Conservation (phyloP, 2,329 filamentous ascomycete genomes). For the Scopulariopsis brevicaulis region DNA sequence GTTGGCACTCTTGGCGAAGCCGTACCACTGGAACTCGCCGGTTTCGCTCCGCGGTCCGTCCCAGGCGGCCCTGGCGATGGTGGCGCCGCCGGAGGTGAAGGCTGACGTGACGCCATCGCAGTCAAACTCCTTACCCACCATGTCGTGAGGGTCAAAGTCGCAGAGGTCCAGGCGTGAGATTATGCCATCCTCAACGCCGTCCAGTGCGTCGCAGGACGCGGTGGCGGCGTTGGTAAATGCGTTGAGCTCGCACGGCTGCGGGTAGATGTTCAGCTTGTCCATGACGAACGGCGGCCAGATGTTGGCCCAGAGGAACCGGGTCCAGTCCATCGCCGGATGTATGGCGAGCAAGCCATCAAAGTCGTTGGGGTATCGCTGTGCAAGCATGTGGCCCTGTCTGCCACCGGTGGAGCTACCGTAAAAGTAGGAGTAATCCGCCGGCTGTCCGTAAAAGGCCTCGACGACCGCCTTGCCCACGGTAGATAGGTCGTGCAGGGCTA, state of each 20-base stretch:
- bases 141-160: slow-evolving; percentile 15
- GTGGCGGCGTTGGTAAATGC: slow-evolving; percentile 26
- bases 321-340: slow-evolving; percentile 11
- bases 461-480: slow-evolving; percentile 35
- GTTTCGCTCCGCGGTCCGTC: slow-evolving; percentile 12
- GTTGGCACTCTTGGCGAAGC: slow-evolving; percentile 8
- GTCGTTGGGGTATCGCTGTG: slow-evolving; percentile 40
- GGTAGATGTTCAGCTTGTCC: slow-evolving; percentile 16
- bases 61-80: slow-evolving; percentile 16
- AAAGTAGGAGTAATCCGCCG: slow-evolving; percentile 32
- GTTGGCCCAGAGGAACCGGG: too few relatives aligned
- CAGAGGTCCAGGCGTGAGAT: slow-evolving; percentile 30
- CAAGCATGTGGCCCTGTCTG: slow-evolving; percentile 41
- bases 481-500: slow-evolving; percentile 31
- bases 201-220: slow-evolving; percentile 32
- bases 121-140: slow-evolving; percentile 17
- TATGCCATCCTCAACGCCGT: slow-evolving; percentile 33
- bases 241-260: slow-evolving; percentile 26
- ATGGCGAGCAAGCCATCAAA: slow-evolving; percentile 46
- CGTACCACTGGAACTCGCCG: slow-evolving; percentile 15
- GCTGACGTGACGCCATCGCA: slow-evolving; percentile 17
- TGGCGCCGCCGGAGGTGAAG: slow-evolving; percentile 26
- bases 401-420: slow-evolving; percentile 48
- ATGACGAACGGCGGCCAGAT: not conserved
- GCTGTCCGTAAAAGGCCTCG: slow-evolving; percentile 30